Evolutionary conservation across 257 asterid genomes (phyloP).

Genomic region (Solanum virginianum): DNA sequence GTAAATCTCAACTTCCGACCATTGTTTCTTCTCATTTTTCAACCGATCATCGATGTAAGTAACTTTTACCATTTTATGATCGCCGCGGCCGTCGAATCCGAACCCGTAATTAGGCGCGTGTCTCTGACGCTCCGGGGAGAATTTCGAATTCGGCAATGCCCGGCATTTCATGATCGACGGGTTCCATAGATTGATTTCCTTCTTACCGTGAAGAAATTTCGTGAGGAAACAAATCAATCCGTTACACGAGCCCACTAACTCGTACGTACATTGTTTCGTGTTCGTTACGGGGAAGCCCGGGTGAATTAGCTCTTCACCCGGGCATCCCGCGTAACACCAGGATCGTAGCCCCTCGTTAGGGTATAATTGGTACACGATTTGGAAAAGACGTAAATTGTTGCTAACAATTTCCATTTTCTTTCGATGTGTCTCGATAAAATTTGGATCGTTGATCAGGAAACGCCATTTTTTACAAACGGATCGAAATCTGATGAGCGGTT

Average conservation of each 20-base stretch:
- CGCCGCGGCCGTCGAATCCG: background rate
- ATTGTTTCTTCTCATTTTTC: background rate
- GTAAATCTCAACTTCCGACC: background rate
- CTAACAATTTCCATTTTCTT: background rate
- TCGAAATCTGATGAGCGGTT: background rate
- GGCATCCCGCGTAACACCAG: background rate
- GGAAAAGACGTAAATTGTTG: background rate
- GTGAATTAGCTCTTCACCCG: background rate
- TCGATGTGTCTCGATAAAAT: background rate
- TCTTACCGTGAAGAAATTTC: background rate
- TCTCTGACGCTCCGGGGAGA: background rate
- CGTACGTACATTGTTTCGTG: background rate
- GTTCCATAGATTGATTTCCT: background rate
- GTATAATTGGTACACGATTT: background rate
- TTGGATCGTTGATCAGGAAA: background rate
- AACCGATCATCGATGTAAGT: background rate
- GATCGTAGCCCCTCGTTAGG: background rate
- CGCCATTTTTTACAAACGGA: background rate
- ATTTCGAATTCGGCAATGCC: background rate
- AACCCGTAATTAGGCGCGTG: background rate
- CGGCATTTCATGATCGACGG: background rate
- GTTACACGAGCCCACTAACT: background rate
- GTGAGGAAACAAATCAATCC: background rate
- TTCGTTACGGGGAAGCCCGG: background rate
- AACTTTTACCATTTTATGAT: background rate